Conservation (phyloP, 495 filamentous ascomycete genomes). For the Lophiostoma macrostomum region DNA sequence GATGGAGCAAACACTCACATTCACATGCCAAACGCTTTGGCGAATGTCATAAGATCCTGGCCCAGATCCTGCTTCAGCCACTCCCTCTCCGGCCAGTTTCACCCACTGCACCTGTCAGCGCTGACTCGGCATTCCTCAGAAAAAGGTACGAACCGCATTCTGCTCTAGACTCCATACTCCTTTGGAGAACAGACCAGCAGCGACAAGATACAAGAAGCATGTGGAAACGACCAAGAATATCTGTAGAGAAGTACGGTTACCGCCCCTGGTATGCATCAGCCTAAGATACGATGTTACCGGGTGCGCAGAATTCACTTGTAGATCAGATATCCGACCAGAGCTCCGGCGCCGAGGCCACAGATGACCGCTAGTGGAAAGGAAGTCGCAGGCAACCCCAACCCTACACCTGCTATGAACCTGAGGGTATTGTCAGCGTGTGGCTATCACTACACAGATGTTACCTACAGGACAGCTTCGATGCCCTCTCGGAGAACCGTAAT, state of each 20-base stretch:
- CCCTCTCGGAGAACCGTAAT: constrained; percentile 82
- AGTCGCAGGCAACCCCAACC: constrained; percentile 66
- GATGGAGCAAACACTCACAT: constrained; percentile 51
- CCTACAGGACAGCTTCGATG: constrained; percentile 58
- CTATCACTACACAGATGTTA: background rate
- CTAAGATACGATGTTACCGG: background rate
- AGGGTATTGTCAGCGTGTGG: constrained; percentile 30
- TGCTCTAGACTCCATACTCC: constrained; percentile 70
- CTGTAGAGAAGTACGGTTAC: constrained; percentile 64
- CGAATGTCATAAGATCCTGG: constrained; percentile 86
- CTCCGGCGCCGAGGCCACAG: constrained; percentile 62
- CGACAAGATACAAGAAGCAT: constrained; percentile 82
- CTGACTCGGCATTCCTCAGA: background rate
- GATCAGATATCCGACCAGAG: constrained; percentile 63
- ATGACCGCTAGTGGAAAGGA: constrained; percentile 73
- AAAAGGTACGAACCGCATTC: constrained; percentile 33
- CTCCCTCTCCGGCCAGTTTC: constrained; percentile 66
- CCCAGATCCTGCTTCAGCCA: constrained; percentile 68
- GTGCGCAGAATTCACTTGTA: constrained; percentile 62
- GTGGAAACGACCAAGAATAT: constrained; percentile 78
- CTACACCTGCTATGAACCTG: constrained; percentile 78
- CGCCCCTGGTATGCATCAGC: constrained; percentile 47
- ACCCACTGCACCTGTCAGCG: constrained; percentile 55
- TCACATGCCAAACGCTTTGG: constrained; percentile 86
- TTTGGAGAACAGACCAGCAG: constrained; percentile 75